Conservation (phyloP, 1,139 yeast genomes). For the Geotrichum bryndzae region DNA sequence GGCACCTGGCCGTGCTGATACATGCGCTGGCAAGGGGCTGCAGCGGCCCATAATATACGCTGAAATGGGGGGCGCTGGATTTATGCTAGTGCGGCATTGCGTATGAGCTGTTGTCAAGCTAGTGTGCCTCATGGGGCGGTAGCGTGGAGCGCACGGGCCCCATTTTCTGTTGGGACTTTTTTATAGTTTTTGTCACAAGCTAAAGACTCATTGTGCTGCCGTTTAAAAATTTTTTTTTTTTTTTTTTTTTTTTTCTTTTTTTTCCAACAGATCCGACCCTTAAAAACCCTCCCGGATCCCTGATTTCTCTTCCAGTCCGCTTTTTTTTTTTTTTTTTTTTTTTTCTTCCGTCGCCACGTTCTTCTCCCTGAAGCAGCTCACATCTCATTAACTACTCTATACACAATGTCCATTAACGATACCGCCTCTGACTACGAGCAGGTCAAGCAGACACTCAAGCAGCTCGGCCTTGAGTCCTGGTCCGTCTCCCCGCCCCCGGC, state of each 20-base stretch:
- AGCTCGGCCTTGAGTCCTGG: conserved; percentile 16
- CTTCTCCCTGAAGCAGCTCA: not conserved
- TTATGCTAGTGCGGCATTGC: not conserved
- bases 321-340: not conserved
- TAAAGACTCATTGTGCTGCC: not conserved
- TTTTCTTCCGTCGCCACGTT: not conserved
- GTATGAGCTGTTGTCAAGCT: not conserved
- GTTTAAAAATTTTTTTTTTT: not conserved
- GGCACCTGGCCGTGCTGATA: not conserved
- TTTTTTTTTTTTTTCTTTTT: not conserved
- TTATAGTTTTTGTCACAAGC: not conserved
- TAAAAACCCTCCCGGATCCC: not conserved
- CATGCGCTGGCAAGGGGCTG: not conserved
- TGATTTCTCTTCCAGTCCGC: not conserved
- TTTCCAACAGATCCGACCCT: not conserved
- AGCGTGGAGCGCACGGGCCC: not conserved
- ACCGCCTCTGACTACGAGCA: conserved; percentile 11
- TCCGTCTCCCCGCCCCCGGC: conserved; percentile 13
- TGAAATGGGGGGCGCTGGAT: not conserved
- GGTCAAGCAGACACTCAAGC: conserved; percentile 14
- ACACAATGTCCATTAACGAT: conserved; percentile 1
- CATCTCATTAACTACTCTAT: not conserved
- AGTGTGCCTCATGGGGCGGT: not conserved
- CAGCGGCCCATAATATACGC: not conserved
- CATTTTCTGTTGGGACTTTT: not conserved